Percentiles rank a stretch among this genome's conserved stretches.
phyloP scores from a whole-genome alignment of 495 filamentous ascomycete species.

The Hyaloscypha finlandica region DNA sequence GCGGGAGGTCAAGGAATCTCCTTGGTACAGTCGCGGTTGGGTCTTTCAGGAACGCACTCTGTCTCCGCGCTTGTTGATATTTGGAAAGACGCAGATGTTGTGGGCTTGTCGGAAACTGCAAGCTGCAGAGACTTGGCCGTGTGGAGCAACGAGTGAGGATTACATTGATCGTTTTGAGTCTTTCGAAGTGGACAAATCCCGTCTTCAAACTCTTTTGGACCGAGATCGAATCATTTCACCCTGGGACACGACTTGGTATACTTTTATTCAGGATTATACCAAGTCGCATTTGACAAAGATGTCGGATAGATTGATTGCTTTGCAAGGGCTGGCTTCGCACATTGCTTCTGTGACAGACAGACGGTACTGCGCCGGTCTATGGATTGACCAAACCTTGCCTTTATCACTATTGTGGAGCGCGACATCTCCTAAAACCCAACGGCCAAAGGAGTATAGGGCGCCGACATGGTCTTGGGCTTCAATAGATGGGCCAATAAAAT shows the following conservation, averaged over 20 bases:
- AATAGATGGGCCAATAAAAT: not conserved
- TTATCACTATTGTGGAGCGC: too few relatives aligned
- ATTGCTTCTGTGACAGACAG: not conserved
- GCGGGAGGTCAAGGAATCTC: not conserved
- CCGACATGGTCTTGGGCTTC: constrained; percentile 13
- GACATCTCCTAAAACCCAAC: too few relatives aligned
- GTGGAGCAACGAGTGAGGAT: not conserved
- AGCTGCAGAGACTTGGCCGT: not conserved
- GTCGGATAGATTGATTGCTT: too few relatives aligned
- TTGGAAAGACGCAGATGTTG: constrained; percentile 17
- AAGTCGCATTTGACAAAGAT: too few relatives aligned
- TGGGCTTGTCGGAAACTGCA: constrained; percentile 19
- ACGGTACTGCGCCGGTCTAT: not conserved
- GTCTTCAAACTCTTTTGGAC: too few relatives aligned
- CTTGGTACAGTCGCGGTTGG: constrained; percentile 18
- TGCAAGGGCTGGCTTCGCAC: too few relatives aligned
- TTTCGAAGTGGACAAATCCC: too few relatives aligned
- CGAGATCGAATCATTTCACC: too few relatives aligned
- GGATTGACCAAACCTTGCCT: not conserved
- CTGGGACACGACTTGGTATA: too few relatives aligned
- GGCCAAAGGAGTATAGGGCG: not conserved
- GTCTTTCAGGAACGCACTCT: constrained; percentile 27
- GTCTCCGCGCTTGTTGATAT: constrained; percentile 18
- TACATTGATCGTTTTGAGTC: constrained; percentile 1
- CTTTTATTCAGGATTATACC: too few relatives aligned